Conservation (phyloP, 2,329 filamentous ascomycete genomes). For the Apiospora rasikravindrae region DNA sequence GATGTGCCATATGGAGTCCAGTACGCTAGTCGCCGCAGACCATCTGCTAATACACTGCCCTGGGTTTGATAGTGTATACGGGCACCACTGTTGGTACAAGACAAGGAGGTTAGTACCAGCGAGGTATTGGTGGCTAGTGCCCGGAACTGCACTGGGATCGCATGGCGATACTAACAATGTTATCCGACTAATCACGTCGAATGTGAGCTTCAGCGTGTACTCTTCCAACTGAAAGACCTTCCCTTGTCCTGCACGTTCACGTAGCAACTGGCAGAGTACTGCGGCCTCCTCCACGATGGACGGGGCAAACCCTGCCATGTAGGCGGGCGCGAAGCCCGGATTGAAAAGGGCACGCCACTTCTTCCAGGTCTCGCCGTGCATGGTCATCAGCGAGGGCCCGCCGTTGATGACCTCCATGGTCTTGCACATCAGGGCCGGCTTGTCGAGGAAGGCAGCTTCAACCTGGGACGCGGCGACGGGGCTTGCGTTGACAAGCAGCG, state of each 20-base stretch:
- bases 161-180: constrained; percentile 26
- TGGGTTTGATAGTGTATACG: constrained; percentile 32
- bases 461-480: constrained; percentile 27
- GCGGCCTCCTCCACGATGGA: constrained; percentile 29
- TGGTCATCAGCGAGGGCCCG: constrained; percentile 51
- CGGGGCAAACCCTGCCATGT: constrained; percentile 29
- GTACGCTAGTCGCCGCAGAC: constrained; percentile 27
- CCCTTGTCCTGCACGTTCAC: constrained; percentile 20
- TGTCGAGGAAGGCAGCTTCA: constrained; percentile 28
- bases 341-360: constrained; percentile 31
- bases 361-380: constrained; percentile 42
- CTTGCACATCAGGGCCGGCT: constrained; percentile 24
- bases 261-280: constrained; percentile 28
- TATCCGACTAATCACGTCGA: constrained; percentile 32
- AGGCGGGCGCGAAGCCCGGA: constrained; percentile 30
- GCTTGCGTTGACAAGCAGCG: constrained; percentile 26
- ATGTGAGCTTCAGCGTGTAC: constrained; percentile 31
- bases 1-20: constrained; percentile 30
- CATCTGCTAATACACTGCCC: constrained; percentile 28
- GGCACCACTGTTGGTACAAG: constrained; percentile 26
- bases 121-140: not conserved
- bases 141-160: too few relatives aligned
- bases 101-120: not conserved
- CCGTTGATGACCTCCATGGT: constrained; percentile 36
- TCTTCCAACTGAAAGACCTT: constrained; percentile 32